Base-by-base conservation (phyloP, 2,329 filamentous ascomycete genomes). In the Sarocladiaceae sp. region DNA sequence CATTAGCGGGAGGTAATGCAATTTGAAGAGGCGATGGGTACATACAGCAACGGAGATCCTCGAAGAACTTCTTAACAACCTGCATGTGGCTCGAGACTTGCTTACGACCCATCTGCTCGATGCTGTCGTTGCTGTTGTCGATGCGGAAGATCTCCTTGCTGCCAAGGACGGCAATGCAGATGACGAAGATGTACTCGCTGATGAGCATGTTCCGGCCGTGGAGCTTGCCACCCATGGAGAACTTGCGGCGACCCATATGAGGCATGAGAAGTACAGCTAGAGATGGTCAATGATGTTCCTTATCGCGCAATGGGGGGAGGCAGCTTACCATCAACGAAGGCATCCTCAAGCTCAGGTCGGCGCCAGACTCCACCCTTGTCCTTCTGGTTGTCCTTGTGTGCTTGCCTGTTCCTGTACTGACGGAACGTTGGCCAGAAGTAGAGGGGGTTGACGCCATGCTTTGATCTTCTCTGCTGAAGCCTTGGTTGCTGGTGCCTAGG, bases 81-180 rank as follows among this genome's bases (percentile, higher is more conserved):
- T 85, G 81, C 55, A 85, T 84, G 55, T 85, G 81, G 56, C 80
- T 84, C 2, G 80, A 84, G 4, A 85, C 78, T 54, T 83, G 80
- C 59, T 85, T 85, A 46, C 78, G 68, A 49, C 70, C 66, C 58
- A 74, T 71, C 46, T 71, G 64, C 53, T 66, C 64, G 41, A 66
- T 66, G 50, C 64, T 66, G 44, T 67, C 64, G 45, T 65, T 66
- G 56, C 63, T 66, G 49, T 67, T 67, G 48, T 67, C 64, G 53
- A 67, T 66, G 42, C 64, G 58, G 47, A 67, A 67, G 48, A 67
- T 67, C 51, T 67, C 64, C 47, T 67, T 67, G 59, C 62, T 65
- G 9, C 64, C 64, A 3, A 67, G 57, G 7, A 67, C 26, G 3
- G 59, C 60, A 43, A 67, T 54, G 34, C 64, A 66, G 44, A 67